Evolutionary conservation across 179 eudicot genomes (phyloP).

Genomic region (Gypsophila paniculata): DNA sequence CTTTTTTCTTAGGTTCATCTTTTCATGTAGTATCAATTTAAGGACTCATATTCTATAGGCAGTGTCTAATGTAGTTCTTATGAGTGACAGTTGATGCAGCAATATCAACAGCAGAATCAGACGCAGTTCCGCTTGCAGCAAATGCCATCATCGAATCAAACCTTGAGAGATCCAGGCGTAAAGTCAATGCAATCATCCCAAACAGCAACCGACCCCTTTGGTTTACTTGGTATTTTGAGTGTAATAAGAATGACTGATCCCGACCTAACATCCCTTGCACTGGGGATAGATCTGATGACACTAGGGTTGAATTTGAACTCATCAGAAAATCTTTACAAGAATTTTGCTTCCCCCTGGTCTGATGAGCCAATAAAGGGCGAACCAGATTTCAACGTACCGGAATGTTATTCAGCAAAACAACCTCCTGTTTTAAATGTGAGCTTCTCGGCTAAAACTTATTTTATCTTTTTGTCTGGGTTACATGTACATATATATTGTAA

Average conservation of each 20-base stretch:
- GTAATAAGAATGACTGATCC: conserved; percentile 82
- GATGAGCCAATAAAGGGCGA: conserved; percentile 91
- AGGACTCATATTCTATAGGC: conserved; percentile 43
- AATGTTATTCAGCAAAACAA: conserved; percentile 64
- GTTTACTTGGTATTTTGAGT: conserved; percentile 74
- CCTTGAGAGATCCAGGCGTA: conserved; percentile 67
- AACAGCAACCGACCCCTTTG: conserved; percentile 67
- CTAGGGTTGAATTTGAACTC: conserved; percentile 82
- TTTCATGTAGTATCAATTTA: no score
- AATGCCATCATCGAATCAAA: conserved; percentile 57
- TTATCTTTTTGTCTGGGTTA: not conserved
- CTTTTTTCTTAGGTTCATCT: not conserved
- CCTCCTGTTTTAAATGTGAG: conserved; percentile 72
- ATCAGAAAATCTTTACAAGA: conserved; percentile 70
- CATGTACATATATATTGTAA: not conserved
- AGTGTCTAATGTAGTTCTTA: conserved; percentile 58
- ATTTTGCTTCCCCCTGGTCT: conserved; percentile 85
- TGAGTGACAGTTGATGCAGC: conserved; percentile 75
- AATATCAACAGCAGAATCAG: conserved; percentile 71
- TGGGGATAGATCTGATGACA: conserved; percentile 79
- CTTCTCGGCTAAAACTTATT: not conserved
- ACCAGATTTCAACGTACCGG: conserved; percentile 75
- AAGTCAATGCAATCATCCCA: conserved; percentile 65
- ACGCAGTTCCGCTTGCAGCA: conserved; percentile 76
- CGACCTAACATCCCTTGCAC: conserved; percentile 76